Conservation (phyloP, 306 rosid genomes). For the Senna tora region DNA sequence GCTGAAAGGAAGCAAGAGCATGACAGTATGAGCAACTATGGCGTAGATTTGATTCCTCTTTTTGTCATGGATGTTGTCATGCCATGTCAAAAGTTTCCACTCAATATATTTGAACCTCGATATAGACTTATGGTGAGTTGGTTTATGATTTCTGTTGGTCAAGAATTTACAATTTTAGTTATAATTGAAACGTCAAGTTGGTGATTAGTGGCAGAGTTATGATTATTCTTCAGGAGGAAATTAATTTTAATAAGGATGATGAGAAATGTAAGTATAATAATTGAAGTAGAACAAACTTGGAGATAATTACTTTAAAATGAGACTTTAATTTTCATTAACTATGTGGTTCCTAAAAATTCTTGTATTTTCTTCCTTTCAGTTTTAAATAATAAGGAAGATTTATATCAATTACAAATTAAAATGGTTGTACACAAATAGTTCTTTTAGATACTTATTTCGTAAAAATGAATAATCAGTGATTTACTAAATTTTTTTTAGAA, state of each 20-base stretch:
- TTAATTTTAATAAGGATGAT: background rate
- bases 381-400: too few species aligned
- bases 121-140: slow-evolving; percentile 97
- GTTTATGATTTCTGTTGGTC: slow-evolving; percentile 26
- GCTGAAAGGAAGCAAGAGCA: slow-evolving; percentile 88
- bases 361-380: background rate
- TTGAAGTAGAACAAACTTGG: background rate
- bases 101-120: slow-evolving; percentile 96
- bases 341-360: background rate
- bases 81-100: slow-evolving; percentile 92
- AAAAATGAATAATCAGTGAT: too few species aligned
- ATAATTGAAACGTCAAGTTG: slow-evolving; percentile 27
- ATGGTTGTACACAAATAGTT: too few species aligned
- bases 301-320: background rate
- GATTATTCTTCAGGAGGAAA: background rate
- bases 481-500: too few species aligned
- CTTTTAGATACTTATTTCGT: too few species aligned
- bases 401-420: too few species aligned
- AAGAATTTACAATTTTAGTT: slow-evolving; percentile 2
- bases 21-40: slow-evolving; percentile 63
- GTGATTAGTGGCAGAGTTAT: background rate
- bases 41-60: slow-evolving; percentile 89
- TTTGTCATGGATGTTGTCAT: slow-evolving; percentile 98
- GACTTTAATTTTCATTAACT: background rate
- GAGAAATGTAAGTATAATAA: background rate